phyloP scores from a whole-genome alignment of 371 early-diverging fungal species.

The Nematocida parisii region DNA sequence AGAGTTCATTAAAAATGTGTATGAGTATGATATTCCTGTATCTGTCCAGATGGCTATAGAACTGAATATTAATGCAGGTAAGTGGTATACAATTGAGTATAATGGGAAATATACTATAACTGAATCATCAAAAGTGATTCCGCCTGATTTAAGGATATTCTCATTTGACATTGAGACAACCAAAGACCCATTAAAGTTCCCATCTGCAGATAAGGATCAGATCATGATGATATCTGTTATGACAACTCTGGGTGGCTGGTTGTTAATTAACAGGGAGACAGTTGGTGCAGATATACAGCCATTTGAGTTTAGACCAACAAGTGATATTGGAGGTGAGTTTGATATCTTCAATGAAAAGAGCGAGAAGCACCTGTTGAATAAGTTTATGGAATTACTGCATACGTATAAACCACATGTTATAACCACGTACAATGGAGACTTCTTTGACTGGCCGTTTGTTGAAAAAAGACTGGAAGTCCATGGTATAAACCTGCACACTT shows the following conservation, averaged over 20 bases:
- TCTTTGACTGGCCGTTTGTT: constrained; percentile 98
- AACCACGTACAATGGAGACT: constrained; percentile 97
- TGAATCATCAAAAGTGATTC: constrained; percentile 72
- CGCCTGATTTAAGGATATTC: constrained; percentile 80
- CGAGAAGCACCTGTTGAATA: constrained; percentile 77
- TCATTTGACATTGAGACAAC: constrained; percentile 99
- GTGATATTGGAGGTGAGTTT: constrained; percentile 87
- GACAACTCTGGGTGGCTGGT: constrained; percentile 74
- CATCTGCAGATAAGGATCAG: constrained; percentile 81
- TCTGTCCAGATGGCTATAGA: constrained; percentile 51
- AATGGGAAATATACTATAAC: constrained; percentile 58
- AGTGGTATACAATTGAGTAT: constrained; percentile 65
- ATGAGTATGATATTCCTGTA: constrained; percentile 67
- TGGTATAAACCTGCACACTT: constrained; percentile 71
- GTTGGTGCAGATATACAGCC: constrained; percentile 90
- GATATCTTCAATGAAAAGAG: constrained; percentile 86
- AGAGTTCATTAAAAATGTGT: constrained; percentile 32
- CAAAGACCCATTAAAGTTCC: constrained; percentile 93
- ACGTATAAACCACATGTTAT: constrained; percentile 81
- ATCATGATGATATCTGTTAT: constrained; percentile 96
- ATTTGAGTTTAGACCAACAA: constrained; percentile 92
- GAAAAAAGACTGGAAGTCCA: constrained; percentile 73
- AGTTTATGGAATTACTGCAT: constrained; percentile 87
- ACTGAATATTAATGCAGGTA: constrained; percentile 64
- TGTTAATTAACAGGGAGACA: constrained; percentile 92